A percentile compares a stretch with the other conserved stretches of the same genome.
Conservation (phyloP, 1,139 yeast species). For the Saccharomyces hybrid region DNA sequence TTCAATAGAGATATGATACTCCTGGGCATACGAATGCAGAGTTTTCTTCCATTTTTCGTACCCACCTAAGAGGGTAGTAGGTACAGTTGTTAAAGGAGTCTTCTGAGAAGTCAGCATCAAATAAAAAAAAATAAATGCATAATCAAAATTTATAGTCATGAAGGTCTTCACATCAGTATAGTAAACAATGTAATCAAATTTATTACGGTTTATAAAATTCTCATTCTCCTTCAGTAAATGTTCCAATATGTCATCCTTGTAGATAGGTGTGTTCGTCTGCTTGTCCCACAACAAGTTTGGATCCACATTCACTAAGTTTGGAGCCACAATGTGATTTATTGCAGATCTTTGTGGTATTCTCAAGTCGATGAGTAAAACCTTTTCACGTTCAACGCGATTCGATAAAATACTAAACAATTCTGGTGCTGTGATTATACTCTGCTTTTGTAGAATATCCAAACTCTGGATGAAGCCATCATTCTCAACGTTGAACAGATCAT, state of each 20-base stretch:
- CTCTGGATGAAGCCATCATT: constrained; percentile 16
- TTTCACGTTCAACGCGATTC: constrained; percentile 14
- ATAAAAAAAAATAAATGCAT: constrained; percentile 25
- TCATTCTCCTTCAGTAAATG: constrained; percentile 30
- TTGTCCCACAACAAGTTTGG: constrained; percentile 38
- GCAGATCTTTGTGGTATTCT: constrained; percentile 44
- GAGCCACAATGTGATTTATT: constrained; percentile 45
- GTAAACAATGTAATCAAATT: constrained; percentile 47
- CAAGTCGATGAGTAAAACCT: constrained; percentile 46
- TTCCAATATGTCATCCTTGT: constrained; percentile 38
- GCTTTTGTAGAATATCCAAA: constrained; percentile 23
- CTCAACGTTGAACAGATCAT: constrained; percentile 6
- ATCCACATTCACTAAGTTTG: constrained; percentile 49
- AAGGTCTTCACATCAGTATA: constrained; percentile 39
- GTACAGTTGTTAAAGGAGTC: constrained; percentile 16
- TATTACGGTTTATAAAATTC: constrained; percentile 39
- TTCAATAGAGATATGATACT: constrained; percentile 14
- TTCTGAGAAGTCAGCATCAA: constrained; percentile 18
- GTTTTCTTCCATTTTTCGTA: constrained; percentile 31
- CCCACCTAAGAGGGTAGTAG: constrained; percentile 29
- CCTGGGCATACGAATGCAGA: constrained; percentile 15
- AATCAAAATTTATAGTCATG: constrained; percentile 32
- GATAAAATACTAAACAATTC: constrained; percentile 24
- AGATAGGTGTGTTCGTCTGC: constrained; percentile 23
- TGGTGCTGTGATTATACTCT: constrained; percentile 29